Percentiles rank a stretch among this genome's conserved stretches.
These are phyloP conservation scores for Yarrowia galli DNA, from an alignment of 1,139 yeast species.

Conservation along the genomic window DNA sequence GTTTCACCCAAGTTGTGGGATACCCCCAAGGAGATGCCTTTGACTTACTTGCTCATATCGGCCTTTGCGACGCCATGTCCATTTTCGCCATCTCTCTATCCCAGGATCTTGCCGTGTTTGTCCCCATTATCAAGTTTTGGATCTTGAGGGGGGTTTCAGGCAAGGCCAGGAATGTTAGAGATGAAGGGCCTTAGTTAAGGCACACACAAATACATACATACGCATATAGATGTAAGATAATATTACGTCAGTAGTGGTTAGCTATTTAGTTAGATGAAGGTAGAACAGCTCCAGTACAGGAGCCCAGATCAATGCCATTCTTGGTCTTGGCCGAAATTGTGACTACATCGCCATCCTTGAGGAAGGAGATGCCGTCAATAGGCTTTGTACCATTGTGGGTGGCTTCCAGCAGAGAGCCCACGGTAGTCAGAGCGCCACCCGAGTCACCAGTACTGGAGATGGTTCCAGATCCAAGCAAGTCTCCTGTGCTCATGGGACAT, in stretches of 20 bases:
- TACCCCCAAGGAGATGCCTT: constrained; percentile 41
- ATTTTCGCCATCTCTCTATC: constrained; percentile 43
- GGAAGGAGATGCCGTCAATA: constrained; percentile 42
- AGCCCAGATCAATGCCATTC: constrained; percentile 13
- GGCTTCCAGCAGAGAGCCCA: constrained; percentile 46
- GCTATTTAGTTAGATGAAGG: not conserved
- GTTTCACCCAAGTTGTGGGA: constrained; percentile 41
- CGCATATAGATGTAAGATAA: not conserved
- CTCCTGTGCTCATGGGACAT: constrained; percentile 46
- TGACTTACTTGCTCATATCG: constrained; percentile 44
- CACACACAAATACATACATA: no score
- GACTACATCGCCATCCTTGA: constrained; percentile 46
- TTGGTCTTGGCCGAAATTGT: constrained; percentile 37
- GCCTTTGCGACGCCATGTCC: constrained; percentile 44
- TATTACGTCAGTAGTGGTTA: no score
- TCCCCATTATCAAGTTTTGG: constrained; percentile 39
- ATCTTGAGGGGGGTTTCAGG: constrained; percentile 12
- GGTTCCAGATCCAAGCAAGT: constrained; percentile 47
- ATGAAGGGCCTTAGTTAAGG: not conserved
- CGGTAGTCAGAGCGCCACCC: constrained; percentile 33
- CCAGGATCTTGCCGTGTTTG: constrained; percentile 42
- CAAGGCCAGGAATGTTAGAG: not conserved
- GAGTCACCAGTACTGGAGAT: constrained; percentile 43
- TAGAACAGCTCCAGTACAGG: constrained; percentile 17
- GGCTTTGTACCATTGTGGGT: constrained; percentile 43